Evolutionary conservation across 768 basidiomycete species (phyloP).

Genomic region (Leccinum arenicola): DNA sequence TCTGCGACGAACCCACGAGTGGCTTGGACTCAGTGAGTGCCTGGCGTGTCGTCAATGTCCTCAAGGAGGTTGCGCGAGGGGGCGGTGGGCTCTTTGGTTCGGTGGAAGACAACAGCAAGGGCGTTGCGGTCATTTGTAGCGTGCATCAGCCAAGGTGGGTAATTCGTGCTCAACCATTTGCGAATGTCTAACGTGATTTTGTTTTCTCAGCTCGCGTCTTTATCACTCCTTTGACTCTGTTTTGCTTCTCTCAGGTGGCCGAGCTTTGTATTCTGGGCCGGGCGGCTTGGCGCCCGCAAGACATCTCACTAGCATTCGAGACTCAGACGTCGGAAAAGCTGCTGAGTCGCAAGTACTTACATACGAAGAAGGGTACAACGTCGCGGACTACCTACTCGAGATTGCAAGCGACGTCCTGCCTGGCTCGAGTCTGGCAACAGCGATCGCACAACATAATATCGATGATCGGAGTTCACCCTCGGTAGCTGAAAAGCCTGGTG

Average conservation of each 20-base stretch:
- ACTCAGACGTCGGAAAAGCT: constrained; percentile 32
- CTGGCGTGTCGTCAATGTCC: constrained; percentile 70
- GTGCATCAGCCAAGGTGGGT: constrained; percentile 82
- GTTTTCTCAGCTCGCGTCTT: constrained; percentile 58
- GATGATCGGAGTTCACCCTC: not conserved
- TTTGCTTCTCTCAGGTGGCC: constrained; percentile 74
- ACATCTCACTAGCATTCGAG: constrained; percentile 49
- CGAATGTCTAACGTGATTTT: not conserved
- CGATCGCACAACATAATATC: not conserved
- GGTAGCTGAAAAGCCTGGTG: constrained; percentile 13
- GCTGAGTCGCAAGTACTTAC: constrained; percentile 38
- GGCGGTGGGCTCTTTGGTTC: constrained; percentile 26
- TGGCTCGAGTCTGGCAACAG: constrained; percentile 38
- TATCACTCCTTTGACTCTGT: constrained; percentile 86
- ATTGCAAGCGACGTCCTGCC: constrained; percentile 69
- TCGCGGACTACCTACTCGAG: constrained; percentile 90
- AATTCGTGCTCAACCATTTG: not conserved
- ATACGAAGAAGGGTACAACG: constrained; percentile 82
- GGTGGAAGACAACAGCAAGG: constrained; percentile 42
- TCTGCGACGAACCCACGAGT: constrained; percentile 83
- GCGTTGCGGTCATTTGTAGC: constrained; percentile 81
- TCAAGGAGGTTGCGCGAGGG: constrained; percentile 68
- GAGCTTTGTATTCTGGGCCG: constrained; percentile 73
- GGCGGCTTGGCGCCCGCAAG: constrained; percentile 69
- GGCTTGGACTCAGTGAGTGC: constrained; percentile 90